A percentile compares a stretch with the other conserved stretches of the same genome.
Evolutionary conservation across 2,329 filamentous ascomycete species (phyloP).

Genomic region (Xylariomycetidae sp.): DNA sequence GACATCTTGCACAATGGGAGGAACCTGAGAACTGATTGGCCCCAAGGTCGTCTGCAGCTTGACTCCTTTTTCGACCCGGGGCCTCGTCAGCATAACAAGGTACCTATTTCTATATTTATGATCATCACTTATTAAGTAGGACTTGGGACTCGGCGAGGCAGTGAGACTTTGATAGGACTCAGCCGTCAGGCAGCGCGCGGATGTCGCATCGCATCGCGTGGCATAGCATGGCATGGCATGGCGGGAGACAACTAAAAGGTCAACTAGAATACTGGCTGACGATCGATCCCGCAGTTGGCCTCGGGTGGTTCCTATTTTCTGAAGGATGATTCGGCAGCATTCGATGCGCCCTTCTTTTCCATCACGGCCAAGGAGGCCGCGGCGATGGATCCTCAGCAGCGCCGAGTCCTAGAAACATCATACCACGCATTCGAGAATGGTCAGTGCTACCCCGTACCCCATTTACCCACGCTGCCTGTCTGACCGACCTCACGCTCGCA

Average conservation of each 20-base stretch:
- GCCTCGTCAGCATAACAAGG: neutral
- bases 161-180: no score
- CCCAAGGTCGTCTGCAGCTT: neutral
- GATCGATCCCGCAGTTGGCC: no score
- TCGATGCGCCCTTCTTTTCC: neutral
- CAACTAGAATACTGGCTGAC: no score
- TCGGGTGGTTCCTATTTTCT: no score
- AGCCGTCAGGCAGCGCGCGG: no score
- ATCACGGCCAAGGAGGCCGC: neutral
- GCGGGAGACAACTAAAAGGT: no score
- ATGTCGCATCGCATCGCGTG: no score
- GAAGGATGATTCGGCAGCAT: neutral
- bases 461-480: neutral
- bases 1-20: neutral
- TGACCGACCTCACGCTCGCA: neutral
- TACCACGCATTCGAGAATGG: neutral
- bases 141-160: neutral
- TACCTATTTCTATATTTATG: neutral
- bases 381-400: neutral
- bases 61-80: neutral
- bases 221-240: no score
- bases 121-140: neutral
- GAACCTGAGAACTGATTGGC: neutral
- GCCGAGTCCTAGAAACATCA: neutral
- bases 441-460: neutral